These are phyloP conservation scores for Exidia glandulosa DNA, from an alignment of 768 basidiomycete species.

Conservation along the genomic window DNA sequence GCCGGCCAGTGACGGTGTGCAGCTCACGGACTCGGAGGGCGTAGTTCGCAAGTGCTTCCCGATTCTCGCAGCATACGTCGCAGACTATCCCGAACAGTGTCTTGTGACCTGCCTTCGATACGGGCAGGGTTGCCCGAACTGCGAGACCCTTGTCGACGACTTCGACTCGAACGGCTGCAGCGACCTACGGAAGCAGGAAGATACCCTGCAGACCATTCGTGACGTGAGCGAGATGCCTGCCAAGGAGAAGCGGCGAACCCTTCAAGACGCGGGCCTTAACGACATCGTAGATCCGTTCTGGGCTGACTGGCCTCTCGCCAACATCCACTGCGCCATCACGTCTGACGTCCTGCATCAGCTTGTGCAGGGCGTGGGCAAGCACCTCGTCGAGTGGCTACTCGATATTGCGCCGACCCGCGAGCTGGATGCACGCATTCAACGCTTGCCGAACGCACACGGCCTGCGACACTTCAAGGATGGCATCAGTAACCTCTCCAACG, in stretches of 20 bases:
- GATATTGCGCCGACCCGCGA: conserved; percentile 15
- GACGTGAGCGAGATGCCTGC: background rate
- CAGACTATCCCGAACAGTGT: conserved; percentile 7
- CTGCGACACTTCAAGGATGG: conserved; percentile 7
- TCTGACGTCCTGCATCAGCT: conserved; percentile 14
- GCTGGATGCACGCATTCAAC: conserved; percentile 6
- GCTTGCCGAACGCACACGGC: conserved; percentile 2
- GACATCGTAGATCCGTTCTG: conserved; percentile 14
- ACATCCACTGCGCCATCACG: conserved; percentile 9
- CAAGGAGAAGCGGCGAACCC: background rate
- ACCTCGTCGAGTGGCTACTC: conserved; percentile 4
- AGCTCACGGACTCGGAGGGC: background rate
- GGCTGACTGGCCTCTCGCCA: conserved; percentile 12
- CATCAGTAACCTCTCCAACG: conserved; percentile 2
- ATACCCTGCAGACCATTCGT: background rate
- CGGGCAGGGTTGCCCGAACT: conserved; percentile 11
- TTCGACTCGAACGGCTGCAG: conserved; percentile 3
- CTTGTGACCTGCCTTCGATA: background rate
- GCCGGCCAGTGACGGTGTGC: background rate
- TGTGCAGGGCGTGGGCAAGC: conserved; percentile 7
- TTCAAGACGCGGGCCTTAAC: background rate
- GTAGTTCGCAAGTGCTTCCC: background rate
- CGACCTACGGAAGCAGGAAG: background rate
- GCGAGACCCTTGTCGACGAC: conserved; percentile 2
- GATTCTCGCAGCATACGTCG: conserved; percentile 3